Base-by-base conservation (phyloP, 305 asterid genomes). In the Lippia alba region DNA sequence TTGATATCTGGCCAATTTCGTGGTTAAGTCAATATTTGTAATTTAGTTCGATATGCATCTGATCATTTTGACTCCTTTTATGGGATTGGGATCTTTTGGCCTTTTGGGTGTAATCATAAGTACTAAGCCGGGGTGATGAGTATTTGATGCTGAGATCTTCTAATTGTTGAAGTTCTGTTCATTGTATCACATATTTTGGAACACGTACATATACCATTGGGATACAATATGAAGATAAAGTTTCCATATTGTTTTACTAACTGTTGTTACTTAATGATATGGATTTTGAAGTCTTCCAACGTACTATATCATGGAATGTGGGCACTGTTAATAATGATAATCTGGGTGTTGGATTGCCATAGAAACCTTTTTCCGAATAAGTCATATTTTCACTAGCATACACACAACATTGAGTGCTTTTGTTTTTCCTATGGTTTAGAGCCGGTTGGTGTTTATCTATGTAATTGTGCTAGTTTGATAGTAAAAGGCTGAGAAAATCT, bases 61-160 rank as follows among this genome's bases (percentile, higher is more conserved):
- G 30, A 24, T 73, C 49, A 34, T 34, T 73, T 19, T 32, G 53
- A 60, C 36, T 50, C 54, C 7, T 16, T 34, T 12, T 9, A 9
- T 14, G 46, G 53, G 72, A 8, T 9, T 18, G 17, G 48, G 36
- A 20, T 39, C 63, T 15, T 67, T 24, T 24, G 30, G 30, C 30
- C 30, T 24, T 24, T 50, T 60, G 12, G 69, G 73, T 74, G 73
- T 56, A 53, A 51, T 11, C 55, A 44, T 44, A 53, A 1, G 10
- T 12, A 14, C 40, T 45, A 48, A 65, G 34, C 69, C 33, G 30
- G 30, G 30, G 30, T 24, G 30, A 24, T 24, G 30, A 24, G 18
- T 54, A 15, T 54, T 34, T 53, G 65, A 53, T 74, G 54, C 66
- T 74, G 58, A 73, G 66, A 30, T 54, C n/a, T 24, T 24, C 30